phyloP scores from a whole-genome alignment of 257 asterid species.

The Catharanthus roseus region DNA sequence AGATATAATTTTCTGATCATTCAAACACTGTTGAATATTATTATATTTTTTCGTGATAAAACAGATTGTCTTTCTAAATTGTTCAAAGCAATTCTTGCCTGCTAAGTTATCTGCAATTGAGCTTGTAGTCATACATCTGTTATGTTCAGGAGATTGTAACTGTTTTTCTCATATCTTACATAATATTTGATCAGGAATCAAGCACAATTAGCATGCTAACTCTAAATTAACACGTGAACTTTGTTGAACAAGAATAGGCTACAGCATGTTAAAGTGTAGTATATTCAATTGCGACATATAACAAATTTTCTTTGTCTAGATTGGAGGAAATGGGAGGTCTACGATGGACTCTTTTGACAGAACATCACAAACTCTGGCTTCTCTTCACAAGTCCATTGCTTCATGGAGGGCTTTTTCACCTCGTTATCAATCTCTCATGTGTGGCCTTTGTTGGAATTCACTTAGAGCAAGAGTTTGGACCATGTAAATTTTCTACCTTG shows the following conservation, averaged over 20 bases:
- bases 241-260: neutral
- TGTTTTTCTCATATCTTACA: neutral
- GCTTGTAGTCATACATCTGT: neutral
- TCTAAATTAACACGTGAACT: neutral
- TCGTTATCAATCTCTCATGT: slow-evolving; percentile 55
- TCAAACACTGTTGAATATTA: neutral
- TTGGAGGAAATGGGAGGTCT: slow-evolving; percentile 75
- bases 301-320: slow-evolving; percentile 27
- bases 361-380: slow-evolving; percentile 65
- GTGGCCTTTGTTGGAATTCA: slow-evolving; percentile 71
- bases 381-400: slow-evolving; percentile 69
- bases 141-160: neutral
- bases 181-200: neutral
- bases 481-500: slow-evolving; percentile 41
- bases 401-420: slow-evolving; percentile 83
- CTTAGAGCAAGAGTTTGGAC: slow-evolving; percentile 89
- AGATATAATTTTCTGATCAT: neutral
- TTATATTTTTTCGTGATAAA: neutral
- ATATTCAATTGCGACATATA: neutral
- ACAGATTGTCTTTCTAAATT: neutral
- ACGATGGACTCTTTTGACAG: slow-evolving; percentile 41
- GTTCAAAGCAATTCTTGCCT: neutral
- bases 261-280: neutral
- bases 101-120: neutral
- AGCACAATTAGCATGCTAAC: no score